These are phyloP conservation scores for Voacanga thouarsii DNA, from an alignment of 257 asterid species.

Conservation along the genomic window DNA sequence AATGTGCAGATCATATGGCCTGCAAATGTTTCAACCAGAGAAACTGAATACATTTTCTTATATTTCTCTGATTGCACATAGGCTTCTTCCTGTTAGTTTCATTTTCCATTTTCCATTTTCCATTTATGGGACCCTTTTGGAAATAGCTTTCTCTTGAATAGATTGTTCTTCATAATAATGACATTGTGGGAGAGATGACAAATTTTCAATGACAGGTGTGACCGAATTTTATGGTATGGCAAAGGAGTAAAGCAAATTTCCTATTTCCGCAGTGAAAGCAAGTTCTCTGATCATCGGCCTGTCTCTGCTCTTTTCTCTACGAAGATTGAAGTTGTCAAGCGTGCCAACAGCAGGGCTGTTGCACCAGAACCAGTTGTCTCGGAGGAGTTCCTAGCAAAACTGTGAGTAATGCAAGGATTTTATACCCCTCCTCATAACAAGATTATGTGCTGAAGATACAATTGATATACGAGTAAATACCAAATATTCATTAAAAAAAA, in stretches of 20 bases:
- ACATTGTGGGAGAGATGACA: neutral
- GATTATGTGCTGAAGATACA: neutral
- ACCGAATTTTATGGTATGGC: slow-evolving; percentile 88
- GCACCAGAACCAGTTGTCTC: slow-evolving; percentile 24
- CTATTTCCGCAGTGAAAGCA: slow-evolving; percentile 87
- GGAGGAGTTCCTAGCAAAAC: slow-evolving; percentile 31
- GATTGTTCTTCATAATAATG: neutral
- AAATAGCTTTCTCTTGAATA: neutral
- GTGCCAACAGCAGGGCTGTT: slow-evolving; percentile 29
- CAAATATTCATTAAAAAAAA: neutral
- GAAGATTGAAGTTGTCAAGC: slow-evolving; percentile 40
- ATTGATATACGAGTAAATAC: neutral
- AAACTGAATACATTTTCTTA: neutral
- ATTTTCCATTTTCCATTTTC: neutral
- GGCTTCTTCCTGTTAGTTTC: neutral
- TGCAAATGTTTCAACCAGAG: neutral
- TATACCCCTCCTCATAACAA: neutral
- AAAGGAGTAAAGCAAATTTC: slow-evolving; percentile 81
- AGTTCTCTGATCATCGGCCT: slow-evolving; percentile 91
- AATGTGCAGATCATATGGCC: neutral
- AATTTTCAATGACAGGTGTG: slow-evolving; percentile 64
- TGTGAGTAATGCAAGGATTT: slow-evolving; percentile 30
- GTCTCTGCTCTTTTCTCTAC: slow-evolving; percentile 84
- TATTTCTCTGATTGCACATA: neutral
- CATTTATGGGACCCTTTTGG: neutral